phyloP scores from a whole-genome alignment of 192 early-diverging fungal genomes.

The Rhizophlyctis rosea region DNA sequence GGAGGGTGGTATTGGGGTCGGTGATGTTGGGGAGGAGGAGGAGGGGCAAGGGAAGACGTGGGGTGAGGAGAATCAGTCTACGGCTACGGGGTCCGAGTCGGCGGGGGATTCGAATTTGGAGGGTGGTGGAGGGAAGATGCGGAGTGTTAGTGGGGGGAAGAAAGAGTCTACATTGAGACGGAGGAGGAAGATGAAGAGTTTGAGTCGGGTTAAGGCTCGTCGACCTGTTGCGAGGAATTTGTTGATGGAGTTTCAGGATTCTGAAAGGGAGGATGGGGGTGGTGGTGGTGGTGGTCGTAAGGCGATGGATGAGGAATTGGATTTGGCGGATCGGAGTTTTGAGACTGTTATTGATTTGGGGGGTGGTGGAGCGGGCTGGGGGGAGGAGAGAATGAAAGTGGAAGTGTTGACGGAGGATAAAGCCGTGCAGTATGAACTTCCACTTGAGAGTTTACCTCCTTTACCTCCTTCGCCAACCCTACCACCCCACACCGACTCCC shows the following conservation, averaged over 20 bases:
- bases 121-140: neutral
- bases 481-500: no score
- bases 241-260: slow-evolving; percentile 19
- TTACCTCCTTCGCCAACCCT: neutral
- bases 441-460: neutral
- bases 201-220: neutral
- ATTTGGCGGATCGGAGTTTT: neutral
- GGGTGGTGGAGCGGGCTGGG: no score
- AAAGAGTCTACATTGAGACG: neutral
- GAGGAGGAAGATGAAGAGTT: neutral
- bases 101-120: neutral
- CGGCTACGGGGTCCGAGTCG: no score
- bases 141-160: neutral
- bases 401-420: neutral
- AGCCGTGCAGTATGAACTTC: neutral
- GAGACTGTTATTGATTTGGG: no score
- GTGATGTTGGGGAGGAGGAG: neutral
- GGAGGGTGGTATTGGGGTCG: neutral
- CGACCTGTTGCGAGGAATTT: slow-evolving; percentile 16
- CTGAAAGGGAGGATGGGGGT: neutral
- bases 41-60: neutral
- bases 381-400: no score
- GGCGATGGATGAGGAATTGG: neutral
- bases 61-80: no score
- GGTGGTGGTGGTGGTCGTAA: neutral